A percentile compares a stretch with the other conserved stretches of the same genome.
These are phyloP conservation scores for Quercus berberidifolia DNA, from an alignment of 306 rosid species.

Conservation along the genomic window DNA sequence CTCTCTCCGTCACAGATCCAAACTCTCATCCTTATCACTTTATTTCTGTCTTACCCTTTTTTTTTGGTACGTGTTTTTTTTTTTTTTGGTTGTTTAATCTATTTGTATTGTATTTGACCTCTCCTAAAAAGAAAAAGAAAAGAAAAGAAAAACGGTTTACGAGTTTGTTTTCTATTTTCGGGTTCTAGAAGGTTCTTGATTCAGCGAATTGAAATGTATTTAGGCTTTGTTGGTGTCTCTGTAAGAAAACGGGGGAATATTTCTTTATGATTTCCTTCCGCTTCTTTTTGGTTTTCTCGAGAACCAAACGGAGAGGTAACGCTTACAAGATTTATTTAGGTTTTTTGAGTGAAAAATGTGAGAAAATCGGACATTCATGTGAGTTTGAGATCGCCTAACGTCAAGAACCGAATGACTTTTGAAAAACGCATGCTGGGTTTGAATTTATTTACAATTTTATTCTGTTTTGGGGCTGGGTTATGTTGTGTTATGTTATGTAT, in stretches of 20 bases:
- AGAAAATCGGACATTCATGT: neutral
- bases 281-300: neutral
- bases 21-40: neutral
- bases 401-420: neutral
- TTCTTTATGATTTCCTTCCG: neutral
- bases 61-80: neutral
- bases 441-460: neutral
- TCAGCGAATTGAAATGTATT: neutral
- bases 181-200: neutral
- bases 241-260: neutral
- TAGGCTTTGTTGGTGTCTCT: neutral
- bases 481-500: no score
- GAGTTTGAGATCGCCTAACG: neutral
- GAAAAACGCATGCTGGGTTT: neutral
- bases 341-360: neutral
- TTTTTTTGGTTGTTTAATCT: neutral
- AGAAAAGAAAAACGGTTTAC: no score
- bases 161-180: no score
- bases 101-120: neutral
- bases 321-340: neutral
- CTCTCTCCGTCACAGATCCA: neutral
- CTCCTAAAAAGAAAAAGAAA: no score
- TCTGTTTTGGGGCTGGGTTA: neutral
- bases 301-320: neutral
- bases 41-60: neutral